Base-by-base conservation (phyloP, 345 rosid species). In the Viola odorata region DNA sequence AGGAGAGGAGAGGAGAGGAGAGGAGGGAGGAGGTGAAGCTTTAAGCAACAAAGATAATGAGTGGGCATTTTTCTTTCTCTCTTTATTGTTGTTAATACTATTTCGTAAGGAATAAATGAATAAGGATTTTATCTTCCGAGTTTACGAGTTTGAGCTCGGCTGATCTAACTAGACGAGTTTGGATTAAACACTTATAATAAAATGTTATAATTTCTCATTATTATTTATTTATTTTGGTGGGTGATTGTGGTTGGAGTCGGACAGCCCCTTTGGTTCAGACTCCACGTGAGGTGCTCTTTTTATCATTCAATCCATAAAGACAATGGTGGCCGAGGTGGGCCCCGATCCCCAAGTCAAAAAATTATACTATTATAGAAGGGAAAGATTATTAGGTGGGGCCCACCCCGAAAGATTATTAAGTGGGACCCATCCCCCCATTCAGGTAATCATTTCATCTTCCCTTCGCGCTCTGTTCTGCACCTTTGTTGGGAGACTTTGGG, bases 231-330 rank as follows among this genome's bases (percentile, higher is more conserved):
- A n/a, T n/a, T n/a, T n/a, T n/a, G n/a, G n/a, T n/a, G n/a, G 37
- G 50, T 66, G 71, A 77, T 73, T 66, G 64, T 17, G 57, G 64
- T 67, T 81, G 86, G 82, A 84, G 96, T 65, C 78, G 88, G 91
- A 71, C 82, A 82, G 92, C 50, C 74, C 78, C 87, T 82, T 85
- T 85, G 91, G 96, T 80, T 82, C 95, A 89, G 98, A 91, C 81
- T 85, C 96, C 98, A 91, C 96, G 95, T 89, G 98, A 89, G 98
- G 83, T 91, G 96, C 94, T 80, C 91, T 80, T 85, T 85, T 79
- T 83, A 84, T 91, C 91, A 87, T 89, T 87, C 95, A 85, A 85
- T 89, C 89, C 88, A 81, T 81, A 89, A 89, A 89, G 98, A 89
- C 96, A 82, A 72, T 78, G 95, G 89, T 76, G 90, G 87, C 77